Evolutionary conservation across 2,329 filamentous ascomycete species (phyloP), one percentile per base, ranked within the genome.

Genomic region (Lasiodiplodia gonubiensis): DNA sequence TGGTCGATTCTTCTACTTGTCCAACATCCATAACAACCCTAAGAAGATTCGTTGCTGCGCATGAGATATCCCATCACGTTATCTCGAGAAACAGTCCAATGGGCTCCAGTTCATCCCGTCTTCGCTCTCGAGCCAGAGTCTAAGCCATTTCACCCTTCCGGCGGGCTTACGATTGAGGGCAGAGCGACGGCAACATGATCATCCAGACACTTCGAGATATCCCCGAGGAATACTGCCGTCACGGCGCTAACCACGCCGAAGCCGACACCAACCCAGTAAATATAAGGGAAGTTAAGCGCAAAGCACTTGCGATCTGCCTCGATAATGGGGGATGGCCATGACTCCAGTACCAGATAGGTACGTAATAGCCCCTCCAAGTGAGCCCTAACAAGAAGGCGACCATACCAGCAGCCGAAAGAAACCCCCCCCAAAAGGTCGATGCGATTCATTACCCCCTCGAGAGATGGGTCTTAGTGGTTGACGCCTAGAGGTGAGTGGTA

Each of bases 261-360:
- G 0, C 84, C 87, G 73, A 90, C 88, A 73, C 86, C 88, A 30
- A 82, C 81, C 74, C 86, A 86, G 73, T 89, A 90, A 3, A 89
- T 86, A 72, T 82, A 89, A 55, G 84, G 84, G 70, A 90, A 90
- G 11, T 83, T 84, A 59, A 85, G 79, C 0, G 87, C 82, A 74
- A 84, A 90, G 0, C 87, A 86, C 63, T 85, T 72, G 70, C 86
- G 84, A 0, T 87, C 86, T 0, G 86, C 86, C 2, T 73, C 71
- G 0, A 90, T 81, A n/a, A 90, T 74, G 77, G 0, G 83, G 84
- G 25, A 83, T 77, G 1, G 86, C 79, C 67, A 90, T 77, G 3
- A 84, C 81, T 42, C 86, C 87, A 71, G 82, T 86, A 30, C 86
- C 81, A 82, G 33, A 11, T n/a, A 23, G 27, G 18, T n/a, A n/a